Evolutionary conservation across 2,329 filamentous ascomycete species (phyloP).

Genomic region (Dactylellina leptospora): DNA sequence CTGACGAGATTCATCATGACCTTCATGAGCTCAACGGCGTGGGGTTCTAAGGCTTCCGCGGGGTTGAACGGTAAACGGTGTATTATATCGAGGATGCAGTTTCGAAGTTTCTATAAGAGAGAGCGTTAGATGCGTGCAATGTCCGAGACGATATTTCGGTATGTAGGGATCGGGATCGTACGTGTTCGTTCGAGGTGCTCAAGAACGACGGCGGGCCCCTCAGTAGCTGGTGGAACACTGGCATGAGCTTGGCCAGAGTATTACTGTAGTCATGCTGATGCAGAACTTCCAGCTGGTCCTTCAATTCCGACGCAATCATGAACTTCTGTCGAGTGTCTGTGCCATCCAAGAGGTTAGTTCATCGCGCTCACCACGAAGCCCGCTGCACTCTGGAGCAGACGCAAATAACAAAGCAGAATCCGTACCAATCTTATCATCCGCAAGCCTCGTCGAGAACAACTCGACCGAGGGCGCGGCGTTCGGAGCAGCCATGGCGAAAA

Average conservation of each 20-base stretch:
- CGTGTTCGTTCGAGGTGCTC: conserved; percentile 88
- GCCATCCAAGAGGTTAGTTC: not conserved
- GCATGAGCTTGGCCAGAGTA: conserved; percentile 88
- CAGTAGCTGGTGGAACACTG: conserved; percentile 85
- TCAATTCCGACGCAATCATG: conserved; percentile 82
- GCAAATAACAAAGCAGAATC: not conserved
- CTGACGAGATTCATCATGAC: conserved; percentile 87
- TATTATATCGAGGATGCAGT: conserved; percentile 91
- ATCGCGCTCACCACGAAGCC: not conserved
- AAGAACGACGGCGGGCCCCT: conserved; percentile 88
- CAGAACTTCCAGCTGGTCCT: conserved; percentile 90
- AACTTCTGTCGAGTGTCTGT: conserved; percentile 84
- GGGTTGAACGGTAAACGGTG: conserved; percentile 82
- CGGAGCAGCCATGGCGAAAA: conserved; percentile 45
- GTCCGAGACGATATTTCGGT: not conserved
- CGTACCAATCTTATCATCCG: conserved; percentile 52
- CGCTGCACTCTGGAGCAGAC: not conserved
- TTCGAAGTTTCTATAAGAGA: conserved; percentile 76
- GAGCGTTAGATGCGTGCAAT: conserved; percentile 8
- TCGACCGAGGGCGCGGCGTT: conserved; percentile 43
- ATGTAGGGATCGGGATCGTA: conserved; percentile 59
- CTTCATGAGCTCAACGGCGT: conserved; percentile 87
- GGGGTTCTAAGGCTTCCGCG: conserved; percentile 82
- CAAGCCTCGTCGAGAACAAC: conserved; percentile 53
- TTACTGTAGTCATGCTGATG: conserved; percentile 77